Conservation (phyloP, 1,139 yeast species). For the Groenewaldozyma sp. region DNA sequence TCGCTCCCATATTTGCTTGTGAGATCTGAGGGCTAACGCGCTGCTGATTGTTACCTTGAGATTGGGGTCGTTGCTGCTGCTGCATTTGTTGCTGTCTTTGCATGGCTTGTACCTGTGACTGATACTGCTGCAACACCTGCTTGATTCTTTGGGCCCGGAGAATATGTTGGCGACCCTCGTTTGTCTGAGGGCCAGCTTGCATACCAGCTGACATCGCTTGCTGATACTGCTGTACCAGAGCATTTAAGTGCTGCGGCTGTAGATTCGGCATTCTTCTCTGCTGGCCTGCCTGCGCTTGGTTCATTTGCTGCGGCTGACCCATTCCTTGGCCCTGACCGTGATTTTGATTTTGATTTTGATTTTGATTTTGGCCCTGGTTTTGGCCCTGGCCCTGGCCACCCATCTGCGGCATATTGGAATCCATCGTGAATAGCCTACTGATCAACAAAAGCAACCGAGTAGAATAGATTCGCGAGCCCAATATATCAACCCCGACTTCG, state of each 20-base stretch:
- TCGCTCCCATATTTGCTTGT: neutral
- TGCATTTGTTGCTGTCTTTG: constrained; percentile 15
- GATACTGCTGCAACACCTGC: constrained; percentile 34
- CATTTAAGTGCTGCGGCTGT: constrained; percentile 37
- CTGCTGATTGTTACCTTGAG: constrained; percentile 11
- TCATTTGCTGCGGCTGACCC: neutral
- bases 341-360: neutral
- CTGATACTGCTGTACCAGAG: constrained; percentile 50
- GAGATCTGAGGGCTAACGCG: neutral
- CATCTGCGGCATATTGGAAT: neutral
- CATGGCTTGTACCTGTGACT: constrained; percentile 23
- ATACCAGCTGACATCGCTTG: constrained; percentile 57
- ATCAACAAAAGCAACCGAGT: too few species aligned
- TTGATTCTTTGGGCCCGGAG: constrained; percentile 61
- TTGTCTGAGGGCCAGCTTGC: constrained; percentile 46
- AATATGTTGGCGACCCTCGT: constrained; percentile 60
- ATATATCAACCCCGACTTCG: too few species aligned
- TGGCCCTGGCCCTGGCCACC: neutral
- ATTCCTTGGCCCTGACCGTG: constrained; percentile 1
- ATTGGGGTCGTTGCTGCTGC: constrained; percentile 17
- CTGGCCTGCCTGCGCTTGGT: constrained; percentile 4
- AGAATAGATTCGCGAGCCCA: too few species aligned
- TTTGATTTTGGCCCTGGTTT: constrained; percentile 1
- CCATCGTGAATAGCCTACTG: too few species aligned
- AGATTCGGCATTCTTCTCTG: constrained; percentile 10